These are phyloP conservation scores for Kuraishia molischiana DNA, from an alignment of 805 yeast genomes.

Conservation along the genomic window DNA sequence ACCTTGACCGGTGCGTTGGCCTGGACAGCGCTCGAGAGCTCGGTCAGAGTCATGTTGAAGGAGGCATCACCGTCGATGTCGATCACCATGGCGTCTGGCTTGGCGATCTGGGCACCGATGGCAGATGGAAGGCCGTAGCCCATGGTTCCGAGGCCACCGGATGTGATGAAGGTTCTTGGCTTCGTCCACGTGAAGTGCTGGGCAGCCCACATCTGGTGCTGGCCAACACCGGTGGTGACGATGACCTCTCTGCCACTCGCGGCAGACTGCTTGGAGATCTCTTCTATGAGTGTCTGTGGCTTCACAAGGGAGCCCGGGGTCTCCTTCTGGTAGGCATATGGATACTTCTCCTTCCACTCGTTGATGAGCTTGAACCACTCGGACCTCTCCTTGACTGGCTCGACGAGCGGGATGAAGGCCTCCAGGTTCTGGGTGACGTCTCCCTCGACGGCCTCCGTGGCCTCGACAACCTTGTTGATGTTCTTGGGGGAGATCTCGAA, in stretches of 20 bases:
- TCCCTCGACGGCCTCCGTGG: slow-evolving; percentile 95
- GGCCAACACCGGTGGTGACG: slow-evolving; percentile 97
- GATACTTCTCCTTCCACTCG: slow-evolving; percentile 81
- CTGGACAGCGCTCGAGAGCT: slow-evolving; percentile 90
- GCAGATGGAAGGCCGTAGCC: slow-evolving; percentile 97
- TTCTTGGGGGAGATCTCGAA: slow-evolving; percentile 95
- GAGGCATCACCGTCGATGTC: slow-evolving; percentile 99
- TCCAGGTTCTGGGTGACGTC: slow-evolving; percentile 78
- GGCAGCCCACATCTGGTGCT: slow-evolving; percentile 99
- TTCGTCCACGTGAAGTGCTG: slow-evolving; percentile 91
- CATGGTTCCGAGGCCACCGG: slow-evolving; percentile 99
- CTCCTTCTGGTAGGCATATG: slow-evolving; percentile 74
- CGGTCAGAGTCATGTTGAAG: slow-evolving; percentile 96
- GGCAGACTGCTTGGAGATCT: slow-evolving; percentile 63
- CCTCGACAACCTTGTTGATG: slow-evolving; percentile 94
- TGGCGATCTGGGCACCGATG: slow-evolving; percentile 95
- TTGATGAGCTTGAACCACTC: slow-evolving; percentile 72
- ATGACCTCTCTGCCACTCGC: slow-evolving; percentile 64
- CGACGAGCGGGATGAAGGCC: slow-evolving; percentile 60
- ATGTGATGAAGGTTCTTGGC: slow-evolving; percentile 93
- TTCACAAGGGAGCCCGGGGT: slow-evolving; percentile 73
- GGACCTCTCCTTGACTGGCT: slow-evolving; percentile 50
- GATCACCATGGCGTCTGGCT: slow-evolving; percentile 89
- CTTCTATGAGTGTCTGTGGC: slow-evolving; percentile 86
- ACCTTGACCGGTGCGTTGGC: slow-evolving; percentile 86